Evolutionary conservation across 495 filamentous ascomycete species (phyloP).

Genomic region (Bryoglossum gracile): DNA sequence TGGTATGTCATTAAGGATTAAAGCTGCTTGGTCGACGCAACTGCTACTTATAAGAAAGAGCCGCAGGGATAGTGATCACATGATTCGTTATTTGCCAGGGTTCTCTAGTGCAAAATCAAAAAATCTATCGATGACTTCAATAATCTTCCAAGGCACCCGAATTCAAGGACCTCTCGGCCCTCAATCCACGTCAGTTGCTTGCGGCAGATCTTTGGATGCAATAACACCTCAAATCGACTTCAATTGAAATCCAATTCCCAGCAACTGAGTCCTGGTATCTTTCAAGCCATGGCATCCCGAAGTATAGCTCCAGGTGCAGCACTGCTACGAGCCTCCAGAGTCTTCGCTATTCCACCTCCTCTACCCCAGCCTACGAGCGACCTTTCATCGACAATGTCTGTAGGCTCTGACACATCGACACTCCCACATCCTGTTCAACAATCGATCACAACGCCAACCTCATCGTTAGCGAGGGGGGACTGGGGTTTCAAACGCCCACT

Average conservation of each 20-base stretch:
- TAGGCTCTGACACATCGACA: conserved; percentile 60
- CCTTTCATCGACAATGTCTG: conserved; percentile 31
- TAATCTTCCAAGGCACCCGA: too few species aligned
- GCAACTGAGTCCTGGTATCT: too few species aligned
- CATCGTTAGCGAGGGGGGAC: conserved; percentile 73
- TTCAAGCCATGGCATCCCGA: conserved; percentile 23
- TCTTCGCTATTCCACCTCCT: conserved; percentile 50
- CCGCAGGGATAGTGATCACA: too few species aligned
- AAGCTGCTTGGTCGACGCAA: too few species aligned
- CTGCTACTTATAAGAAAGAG: too few species aligned
- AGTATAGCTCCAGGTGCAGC: conserved; percentile 48
- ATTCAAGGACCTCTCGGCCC: too few species aligned
- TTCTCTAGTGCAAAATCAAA: too few species aligned
- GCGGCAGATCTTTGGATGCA: too few species aligned
- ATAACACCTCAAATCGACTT: not conserved
- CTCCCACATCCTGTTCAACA: conserved; percentile 73
- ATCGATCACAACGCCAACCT: conserved; percentile 69
- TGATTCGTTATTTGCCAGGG: too few species aligned
- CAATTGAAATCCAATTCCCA: not conserved
- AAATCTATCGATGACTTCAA: too few species aligned
- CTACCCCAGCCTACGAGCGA: conserved; percentile 35
- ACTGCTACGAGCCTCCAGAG: conserved; percentile 51
- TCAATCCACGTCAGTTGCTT: too few species aligned
- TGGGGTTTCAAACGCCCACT: conserved; percentile 92
- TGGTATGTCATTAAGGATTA: too few species aligned